Conservation (phyloP, 148 eudicot species). For the Dysphania ambrosioides region DNA sequence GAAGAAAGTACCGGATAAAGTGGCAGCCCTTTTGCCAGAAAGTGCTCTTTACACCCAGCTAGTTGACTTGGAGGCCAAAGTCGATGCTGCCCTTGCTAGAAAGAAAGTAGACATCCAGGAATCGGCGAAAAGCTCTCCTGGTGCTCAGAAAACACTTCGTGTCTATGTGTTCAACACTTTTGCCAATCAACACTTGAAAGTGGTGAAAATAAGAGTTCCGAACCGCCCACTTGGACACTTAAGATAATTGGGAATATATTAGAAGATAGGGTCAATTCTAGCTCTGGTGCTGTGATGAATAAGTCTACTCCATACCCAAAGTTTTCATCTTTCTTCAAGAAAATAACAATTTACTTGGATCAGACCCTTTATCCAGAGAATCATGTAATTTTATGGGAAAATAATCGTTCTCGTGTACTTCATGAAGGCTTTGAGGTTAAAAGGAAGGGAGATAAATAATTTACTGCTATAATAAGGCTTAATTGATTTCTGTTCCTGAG, state of each 20-base stretch:
- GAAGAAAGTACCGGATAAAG: constrained; percentile 58
- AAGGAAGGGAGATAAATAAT: constrained; percentile 92
- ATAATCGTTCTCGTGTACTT: constrained; percentile 59
- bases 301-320: constrained; percentile 46
- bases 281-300: constrained; percentile 21
- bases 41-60: constrained; percentile 71
- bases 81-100: constrained; percentile 69
- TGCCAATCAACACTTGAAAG: constrained; percentile 46
- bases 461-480: constrained; percentile 72
- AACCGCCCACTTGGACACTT: constrained; percentile 80
- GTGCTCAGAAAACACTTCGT: constrained; percentile 64
- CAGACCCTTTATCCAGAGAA: constrained; percentile 76
- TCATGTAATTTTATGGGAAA: constrained; percentile 81
- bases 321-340: constrained; percentile 85
- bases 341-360: constrained; percentile 77
- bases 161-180: constrained; percentile 77
- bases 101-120: constrained; percentile 75
- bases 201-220: constrained; percentile 39
- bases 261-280: constrained; percentile 50
- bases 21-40: constrained; percentile 75
- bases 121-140: constrained; percentile 51
- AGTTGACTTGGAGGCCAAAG: constrained; percentile 65
- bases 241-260: constrained; percentile 75
- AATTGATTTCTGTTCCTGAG: constrained; percentile 80
- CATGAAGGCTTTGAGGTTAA: constrained; percentile 92